Evolutionary conservation across 352 stramenopile genomes (phyloP), one percentile per base, ranked within the genome.

Genomic region (Phytophthora aleatoria): DNA sequence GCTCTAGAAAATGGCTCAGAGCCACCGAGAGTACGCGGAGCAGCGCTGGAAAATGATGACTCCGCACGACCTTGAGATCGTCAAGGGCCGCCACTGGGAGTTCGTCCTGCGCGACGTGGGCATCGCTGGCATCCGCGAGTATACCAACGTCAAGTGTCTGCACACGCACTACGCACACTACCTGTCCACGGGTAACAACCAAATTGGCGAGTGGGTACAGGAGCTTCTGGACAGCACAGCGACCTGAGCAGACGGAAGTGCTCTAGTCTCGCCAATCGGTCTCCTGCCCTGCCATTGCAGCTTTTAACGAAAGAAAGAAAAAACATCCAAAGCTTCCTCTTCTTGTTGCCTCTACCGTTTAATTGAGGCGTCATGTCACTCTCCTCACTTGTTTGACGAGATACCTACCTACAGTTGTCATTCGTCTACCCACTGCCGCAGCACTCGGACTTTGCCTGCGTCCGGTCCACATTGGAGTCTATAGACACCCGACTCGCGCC

Each of bases 131-230:
- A 86, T 88, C 61, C 79, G 76, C 30, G 74, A 87, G 27, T 78
- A 72, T 15, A 72, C 74, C 16, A 79, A 74, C 27, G 81, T 89
- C 61, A 91, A 91, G 72, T 91, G 82, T 63, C 69, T 91, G 44
- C 82, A 91, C 64, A 85, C 80, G 35, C 82, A 91, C 69, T 91
- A 91, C 64, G 82, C 82, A 30, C 82, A 91, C 52, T 91, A 76
- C 50, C 53, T 89, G 36, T 67, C 72, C 13, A 83, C 77, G 10
- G 64, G 68, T 27, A 73, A 85, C 62, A 89, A 86, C 49, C 53
- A 82, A 42, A 72, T 91, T 5, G 82, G 82, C 12, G 63, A 76
- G 51, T 91, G 82, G 82, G 79, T 91, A 53, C 77, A 91, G n/a
- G 65, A 84, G 54, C 71, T 81, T 6, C 71, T 90, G 57, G 50